Percentiles rank a stretch among this genome's conserved stretches.
Evolutionary conservation across 805 yeast genomes (phyloP).

Genomic region (Starmerella apis): DNA sequence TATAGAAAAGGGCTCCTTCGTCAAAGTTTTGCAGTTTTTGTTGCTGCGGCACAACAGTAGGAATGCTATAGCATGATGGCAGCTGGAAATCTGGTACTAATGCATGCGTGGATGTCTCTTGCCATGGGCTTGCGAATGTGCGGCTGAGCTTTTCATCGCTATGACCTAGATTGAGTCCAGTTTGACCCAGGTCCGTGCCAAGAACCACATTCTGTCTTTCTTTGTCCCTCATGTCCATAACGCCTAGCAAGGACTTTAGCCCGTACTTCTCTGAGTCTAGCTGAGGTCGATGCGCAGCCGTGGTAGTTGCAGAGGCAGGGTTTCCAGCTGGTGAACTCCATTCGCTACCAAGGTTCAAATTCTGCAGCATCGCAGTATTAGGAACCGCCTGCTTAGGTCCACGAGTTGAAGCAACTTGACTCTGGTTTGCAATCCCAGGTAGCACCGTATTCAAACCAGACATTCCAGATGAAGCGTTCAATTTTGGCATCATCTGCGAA

Average conservation of each 20-base stretch:
- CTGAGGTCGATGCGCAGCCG: neutral
- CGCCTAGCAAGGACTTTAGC: slow-evolving; percentile 48
- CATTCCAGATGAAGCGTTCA: slow-evolving; percentile 21
- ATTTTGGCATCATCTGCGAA: slow-evolving; percentile 23
- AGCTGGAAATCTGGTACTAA: slow-evolving; percentile 73
- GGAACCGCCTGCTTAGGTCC: neutral
- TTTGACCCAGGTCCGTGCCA: slow-evolving; percentile 60
- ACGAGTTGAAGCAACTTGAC: neutral
- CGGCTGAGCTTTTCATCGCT: slow-evolving; percentile 42
- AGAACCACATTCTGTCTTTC: slow-evolving; percentile 59
- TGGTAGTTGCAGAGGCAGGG: too few species aligned
- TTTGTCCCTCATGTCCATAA: slow-evolving; percentile 50
- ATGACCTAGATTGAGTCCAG: slow-evolving; percentile 49
- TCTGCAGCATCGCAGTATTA: slow-evolving; percentile 10
- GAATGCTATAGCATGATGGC: slow-evolving; percentile 47
- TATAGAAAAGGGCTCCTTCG: slow-evolving; percentile 87
- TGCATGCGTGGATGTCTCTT: slow-evolving; percentile 78
- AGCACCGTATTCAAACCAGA: slow-evolving; percentile 23
- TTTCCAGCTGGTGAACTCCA: neutral
- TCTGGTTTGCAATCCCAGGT: slow-evolving; percentile 16
- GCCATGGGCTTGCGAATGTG: slow-evolving; percentile 87
- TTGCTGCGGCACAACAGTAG: slow-evolving; percentile 38
- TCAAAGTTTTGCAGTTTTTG: slow-evolving; percentile 45
- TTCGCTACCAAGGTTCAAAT: slow-evolving; percentile 5
- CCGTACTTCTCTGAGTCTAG: slow-evolving; percentile 57